Conservation (phyloP, 768 basidiomycete genomes). For the Podaxis pistillaris region DNA sequence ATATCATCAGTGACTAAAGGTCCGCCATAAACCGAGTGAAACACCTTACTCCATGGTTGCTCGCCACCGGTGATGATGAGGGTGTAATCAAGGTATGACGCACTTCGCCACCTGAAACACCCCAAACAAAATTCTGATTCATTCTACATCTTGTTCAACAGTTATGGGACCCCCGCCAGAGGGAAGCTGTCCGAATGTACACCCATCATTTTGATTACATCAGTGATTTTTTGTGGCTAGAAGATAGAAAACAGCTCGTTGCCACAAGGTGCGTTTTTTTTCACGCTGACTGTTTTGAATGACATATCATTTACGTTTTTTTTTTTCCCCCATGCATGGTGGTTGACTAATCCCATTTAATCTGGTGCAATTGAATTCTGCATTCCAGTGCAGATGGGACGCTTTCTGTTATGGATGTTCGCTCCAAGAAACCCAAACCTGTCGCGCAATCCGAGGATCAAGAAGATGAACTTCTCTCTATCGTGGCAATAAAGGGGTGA, state of each 20-base stretch:
- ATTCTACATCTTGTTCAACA: slow-evolving; percentile 27
- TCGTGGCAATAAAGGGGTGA: slow-evolving; percentile 81
- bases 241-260: slow-evolving; percentile 80
- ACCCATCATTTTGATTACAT: slow-evolving; percentile 94
- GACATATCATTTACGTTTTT: not conserved
- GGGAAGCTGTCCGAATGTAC: slow-evolving; percentile 63
- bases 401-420: slow-evolving; percentile 87
- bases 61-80: slow-evolving; percentile 91
- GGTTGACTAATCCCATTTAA: slow-evolving; percentile 8
- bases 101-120: slow-evolving; percentile 1
- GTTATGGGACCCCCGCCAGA: slow-evolving; percentile 88
- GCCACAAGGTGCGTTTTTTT: slow-evolving; percentile 69
- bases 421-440: slow-evolving; percentile 76
- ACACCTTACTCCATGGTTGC: slow-evolving; percentile 62
- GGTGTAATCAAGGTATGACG: slow-evolving; percentile 81
- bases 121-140: slow-evolving; percentile 3
- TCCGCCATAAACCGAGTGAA: slow-evolving; percentile 86
- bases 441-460: slow-evolving; percentile 91
- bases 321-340: not conserved
- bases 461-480: slow-evolving; percentile 89
- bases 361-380: slow-evolving; percentile 10
- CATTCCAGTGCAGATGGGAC: slow-evolving; percentile 83
- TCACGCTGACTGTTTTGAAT: not conserved
- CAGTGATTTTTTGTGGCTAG: slow-evolving; percentile 85
- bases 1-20: slow-evolving; percentile 44